These are phyloP conservation scores for Tuber melanosporum DNA, from an alignment of 495 filamentous ascomycete genomes.

Conservation along the genomic window DNA sequence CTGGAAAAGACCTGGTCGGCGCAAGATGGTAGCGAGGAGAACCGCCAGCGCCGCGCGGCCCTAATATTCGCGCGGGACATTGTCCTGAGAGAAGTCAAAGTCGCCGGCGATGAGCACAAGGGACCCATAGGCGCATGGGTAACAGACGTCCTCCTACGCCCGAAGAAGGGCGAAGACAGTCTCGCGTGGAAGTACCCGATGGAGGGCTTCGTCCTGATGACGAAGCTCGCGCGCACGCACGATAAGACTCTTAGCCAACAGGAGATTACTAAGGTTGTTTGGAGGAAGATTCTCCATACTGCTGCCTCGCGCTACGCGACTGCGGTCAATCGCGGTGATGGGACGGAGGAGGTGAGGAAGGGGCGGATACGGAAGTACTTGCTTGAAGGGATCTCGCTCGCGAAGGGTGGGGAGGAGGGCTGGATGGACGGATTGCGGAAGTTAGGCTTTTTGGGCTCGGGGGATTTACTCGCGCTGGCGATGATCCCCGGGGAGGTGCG, in stretches of 20 bases:
- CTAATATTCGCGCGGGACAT: conserved; percentile 41
- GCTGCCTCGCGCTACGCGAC: conserved; percentile 17
- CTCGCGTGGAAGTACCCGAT: conserved; percentile 44
- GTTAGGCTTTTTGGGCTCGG: conserved; percentile 15
- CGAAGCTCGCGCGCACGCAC: conserved; percentile 11
- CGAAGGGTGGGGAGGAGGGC: not conserved
- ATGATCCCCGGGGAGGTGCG: conserved; percentile 14
- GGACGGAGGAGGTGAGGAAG: not conserved
- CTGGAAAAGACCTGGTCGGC: conserved; percentile 43
- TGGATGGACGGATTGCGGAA: not conserved
- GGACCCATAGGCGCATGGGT: conserved; percentile 38
- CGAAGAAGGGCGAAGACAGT: conserved; percentile 32
- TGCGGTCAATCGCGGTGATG: conserved; percentile 6
- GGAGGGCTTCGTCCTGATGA: conserved; percentile 41
- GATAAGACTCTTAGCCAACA: not conserved
- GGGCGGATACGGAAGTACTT: conserved; percentile 5
- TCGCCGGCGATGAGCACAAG: conserved; percentile 39
- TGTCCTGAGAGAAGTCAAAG: conserved; percentile 33
- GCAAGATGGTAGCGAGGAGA: conserved; percentile 31
- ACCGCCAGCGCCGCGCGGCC: conserved; percentile 29
- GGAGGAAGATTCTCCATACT: conserved; percentile 28
- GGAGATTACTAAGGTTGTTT: conserved; percentile 16
- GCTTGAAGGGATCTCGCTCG: not conserved
- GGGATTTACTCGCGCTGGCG: conserved; percentile 14
- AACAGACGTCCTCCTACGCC: conserved; percentile 30